phyloP scores from a whole-genome alignment of 2,329 filamentous ascomycete species.

The Aspergillus intermedius region DNA sequence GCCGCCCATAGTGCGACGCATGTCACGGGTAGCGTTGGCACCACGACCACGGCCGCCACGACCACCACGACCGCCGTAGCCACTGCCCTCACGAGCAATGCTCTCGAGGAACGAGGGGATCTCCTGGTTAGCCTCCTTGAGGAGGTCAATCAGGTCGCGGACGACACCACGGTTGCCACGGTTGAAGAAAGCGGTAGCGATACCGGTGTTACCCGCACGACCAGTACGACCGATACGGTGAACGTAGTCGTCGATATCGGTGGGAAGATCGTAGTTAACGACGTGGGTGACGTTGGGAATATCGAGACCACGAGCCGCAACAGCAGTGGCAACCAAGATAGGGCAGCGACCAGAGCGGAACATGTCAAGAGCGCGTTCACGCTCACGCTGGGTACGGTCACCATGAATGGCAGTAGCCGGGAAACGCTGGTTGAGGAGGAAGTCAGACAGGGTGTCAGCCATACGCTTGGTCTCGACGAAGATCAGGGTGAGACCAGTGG shows the following conservation, averaged over 20 bases:
- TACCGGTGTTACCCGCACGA: slow-evolving; percentile 97
- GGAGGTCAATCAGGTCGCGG: slow-evolving; percentile 88
- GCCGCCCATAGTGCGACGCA: slow-evolving; percentile 63
- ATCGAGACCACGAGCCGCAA: slow-evolving; percentile 84
- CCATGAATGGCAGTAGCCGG: slow-evolving; percentile 97
- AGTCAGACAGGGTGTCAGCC: slow-evolving; percentile 96
- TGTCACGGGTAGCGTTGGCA: slow-evolving; percentile 69
- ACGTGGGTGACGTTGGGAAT: slow-evolving; percentile 97
- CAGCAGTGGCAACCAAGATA: slow-evolving; percentile 92
- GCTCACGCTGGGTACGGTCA: slow-evolving; percentile 96
- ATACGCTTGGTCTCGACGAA: slow-evolving; percentile 99
- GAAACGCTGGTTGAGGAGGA: slow-evolving; percentile 97
- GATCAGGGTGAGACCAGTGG: slow-evolving; percentile 82
- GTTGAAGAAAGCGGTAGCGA: slow-evolving; percentile 99
- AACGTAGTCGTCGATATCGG: slow-evolving; percentile 97
- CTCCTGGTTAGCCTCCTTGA: slow-evolving; percentile 98
- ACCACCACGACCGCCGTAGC: slow-evolving; percentile 67
- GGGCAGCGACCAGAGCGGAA: slow-evolving; percentile 95
- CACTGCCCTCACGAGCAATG: slow-evolving; percentile 87
- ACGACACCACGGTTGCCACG: slow-evolving; percentile 97
- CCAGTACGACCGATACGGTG: slow-evolving; percentile 99
- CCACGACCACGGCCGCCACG: slow-evolving; percentile 64
- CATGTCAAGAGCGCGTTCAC: slow-evolving; percentile 94
- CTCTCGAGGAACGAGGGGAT: slow-evolving; percentile 91
- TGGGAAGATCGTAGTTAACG: slow-evolving; percentile 98